Evolutionary conservation across 345 rosid species (phyloP).

Genomic region (Schrenkiella parvula): DNA sequence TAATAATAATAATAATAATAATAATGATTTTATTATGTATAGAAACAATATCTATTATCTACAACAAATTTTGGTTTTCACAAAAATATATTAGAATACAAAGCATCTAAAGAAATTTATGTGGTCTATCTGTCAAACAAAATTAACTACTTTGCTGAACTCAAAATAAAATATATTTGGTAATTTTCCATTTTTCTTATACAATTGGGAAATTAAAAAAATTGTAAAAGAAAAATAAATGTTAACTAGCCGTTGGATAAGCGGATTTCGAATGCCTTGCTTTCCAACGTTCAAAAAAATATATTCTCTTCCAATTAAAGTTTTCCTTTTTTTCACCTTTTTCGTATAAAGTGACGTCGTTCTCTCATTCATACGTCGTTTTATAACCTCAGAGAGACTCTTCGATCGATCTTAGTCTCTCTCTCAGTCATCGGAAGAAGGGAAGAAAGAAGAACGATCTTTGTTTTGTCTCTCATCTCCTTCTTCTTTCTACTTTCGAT

Average conservation of each 20-base stretch:
- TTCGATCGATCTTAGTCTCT: background rate
- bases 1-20: no score
- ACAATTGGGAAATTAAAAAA: background rate
- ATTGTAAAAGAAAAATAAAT: background rate
- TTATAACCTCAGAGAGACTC: slow-evolving; percentile 7
- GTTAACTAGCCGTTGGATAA: slow-evolving; percentile 20
- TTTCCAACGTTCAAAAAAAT: slow-evolving; percentile 18
- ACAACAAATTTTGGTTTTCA: background rate
- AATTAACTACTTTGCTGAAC: no score
- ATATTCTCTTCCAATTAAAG: background rate
- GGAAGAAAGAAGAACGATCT: slow-evolving; percentile 8
- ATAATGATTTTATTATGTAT: no score
- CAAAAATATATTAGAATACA: background rate
- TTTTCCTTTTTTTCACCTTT: background rate
- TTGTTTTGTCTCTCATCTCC: background rate
- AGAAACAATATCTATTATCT: background rate
- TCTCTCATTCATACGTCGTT: background rate
- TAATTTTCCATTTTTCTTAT: background rate
- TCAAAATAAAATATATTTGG: no score
- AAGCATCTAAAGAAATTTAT: background rate
- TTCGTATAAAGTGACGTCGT: background rate
- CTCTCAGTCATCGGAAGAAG: background rate
- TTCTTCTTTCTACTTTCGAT: background rate
- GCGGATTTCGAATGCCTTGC: slow-evolving; percentile 2
- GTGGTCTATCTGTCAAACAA: background rate